A percentile compares a stretch with the other conserved stretches of the same genome.
These are phyloP conservation scores for Cichorium intybus DNA, from an alignment of 140 eudicot genomes.

Conservation along the genomic window DNA sequence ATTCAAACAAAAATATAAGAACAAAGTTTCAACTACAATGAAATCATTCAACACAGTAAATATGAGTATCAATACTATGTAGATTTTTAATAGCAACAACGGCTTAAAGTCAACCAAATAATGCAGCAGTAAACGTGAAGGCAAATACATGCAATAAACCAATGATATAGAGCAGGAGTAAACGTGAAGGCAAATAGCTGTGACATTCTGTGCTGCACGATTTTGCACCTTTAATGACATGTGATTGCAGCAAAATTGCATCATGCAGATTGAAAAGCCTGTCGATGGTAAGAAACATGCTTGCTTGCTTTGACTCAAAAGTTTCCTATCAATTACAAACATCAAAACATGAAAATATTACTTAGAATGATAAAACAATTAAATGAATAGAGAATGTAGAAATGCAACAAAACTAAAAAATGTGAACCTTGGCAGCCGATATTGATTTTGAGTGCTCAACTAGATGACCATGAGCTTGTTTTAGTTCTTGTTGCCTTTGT, in stretches of 20 bases:
- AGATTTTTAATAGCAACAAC: no score
- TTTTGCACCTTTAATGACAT: constrained; percentile 60
- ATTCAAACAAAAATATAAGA: constrained; percentile 68
- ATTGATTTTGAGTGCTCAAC: constrained; percentile 67
- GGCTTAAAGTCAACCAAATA: no score
- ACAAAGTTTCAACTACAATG: no score
- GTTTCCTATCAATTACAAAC: constrained; percentile 47
- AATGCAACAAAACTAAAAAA: background rate
- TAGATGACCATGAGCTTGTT: constrained; percentile 57
- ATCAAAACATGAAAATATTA: background rate
- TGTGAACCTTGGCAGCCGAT: constrained; percentile 68
- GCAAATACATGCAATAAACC: no score
- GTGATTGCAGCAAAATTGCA: constrained; percentile 72
- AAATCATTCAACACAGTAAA: no score
- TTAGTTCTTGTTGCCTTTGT: constrained; percentile 58
- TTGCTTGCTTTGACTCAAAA: constrained; percentile 87
- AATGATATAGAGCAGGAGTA: no score
- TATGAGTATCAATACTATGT: no score
- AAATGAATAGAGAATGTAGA: background rate
- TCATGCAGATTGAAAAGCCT: constrained; percentile 71
- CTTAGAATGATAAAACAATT: constrained; percentile 2
- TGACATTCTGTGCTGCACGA: no score
- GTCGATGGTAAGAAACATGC: constrained; percentile 65
- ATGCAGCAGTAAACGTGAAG: no score
- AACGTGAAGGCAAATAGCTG: constrained; percentile 72